Percentiles rank a stretch among this genome's conserved stretches.
Conservation (phyloP, 768 basidiomycete species). For the Tricholoma sp. region DNA sequence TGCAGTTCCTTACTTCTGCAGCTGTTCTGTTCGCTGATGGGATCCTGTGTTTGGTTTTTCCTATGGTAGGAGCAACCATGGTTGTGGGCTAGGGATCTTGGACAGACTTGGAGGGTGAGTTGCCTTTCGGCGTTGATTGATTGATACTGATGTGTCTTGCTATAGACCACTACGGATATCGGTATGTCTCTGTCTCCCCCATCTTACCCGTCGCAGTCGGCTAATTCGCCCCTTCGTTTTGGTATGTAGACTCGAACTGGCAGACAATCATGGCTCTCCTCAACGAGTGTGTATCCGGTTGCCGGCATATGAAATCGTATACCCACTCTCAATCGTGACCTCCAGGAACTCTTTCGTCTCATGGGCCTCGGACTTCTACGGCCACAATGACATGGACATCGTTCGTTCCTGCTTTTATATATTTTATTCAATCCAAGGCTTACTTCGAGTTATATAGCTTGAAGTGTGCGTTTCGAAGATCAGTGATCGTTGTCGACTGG, state of each 20-base stretch:
- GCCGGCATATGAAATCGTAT: too few species aligned
- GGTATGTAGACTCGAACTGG: conserved; percentile 35
- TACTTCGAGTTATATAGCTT: conserved; percentile 27
- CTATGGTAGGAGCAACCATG: conserved; percentile 52
- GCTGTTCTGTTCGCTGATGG: neutral
- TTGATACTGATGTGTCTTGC: neutral
- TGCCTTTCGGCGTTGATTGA: neutral
- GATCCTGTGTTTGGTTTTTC: neutral
- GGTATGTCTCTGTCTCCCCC: conserved; percentile 8
- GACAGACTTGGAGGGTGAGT: conserved; percentile 67
- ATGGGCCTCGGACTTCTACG: conserved; percentile 59
- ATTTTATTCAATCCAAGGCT: neutral
- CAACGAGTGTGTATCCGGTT: conserved; percentile 48
- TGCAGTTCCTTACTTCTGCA: conserved; percentile 11
- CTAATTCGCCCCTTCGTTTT: neutral
- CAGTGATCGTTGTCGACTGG: too few species aligned
- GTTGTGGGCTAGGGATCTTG: conserved; percentile 38
- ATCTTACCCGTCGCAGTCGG: neutral
- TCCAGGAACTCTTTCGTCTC: conserved; percentile 67
- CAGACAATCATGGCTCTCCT: conserved; percentile 51
- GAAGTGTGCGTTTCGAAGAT: conserved; percentile 55
- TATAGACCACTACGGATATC: conserved; percentile 55
- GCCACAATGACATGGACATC: conserved; percentile 67
- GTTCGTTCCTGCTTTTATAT: conserved; percentile 26
- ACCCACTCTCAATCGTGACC: neutral